phyloP scores from a whole-genome alignment of 1,284 basidiomycete species.

The Moesziomyces parantarcticus region DNA sequence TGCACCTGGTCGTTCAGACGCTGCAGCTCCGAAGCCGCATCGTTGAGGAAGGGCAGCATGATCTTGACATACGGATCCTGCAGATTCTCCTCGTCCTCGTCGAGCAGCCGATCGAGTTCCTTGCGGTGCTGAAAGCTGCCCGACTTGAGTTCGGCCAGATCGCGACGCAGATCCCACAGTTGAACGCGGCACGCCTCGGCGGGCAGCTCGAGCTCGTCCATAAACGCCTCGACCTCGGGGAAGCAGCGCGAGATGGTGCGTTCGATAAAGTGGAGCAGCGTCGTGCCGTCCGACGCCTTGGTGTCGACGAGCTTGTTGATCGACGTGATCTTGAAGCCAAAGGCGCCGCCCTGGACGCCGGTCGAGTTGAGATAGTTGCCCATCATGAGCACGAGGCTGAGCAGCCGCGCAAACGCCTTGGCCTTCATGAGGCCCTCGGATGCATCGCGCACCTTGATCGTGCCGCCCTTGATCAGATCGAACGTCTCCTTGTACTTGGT shows the following conservation, averaged over 20 bases:
- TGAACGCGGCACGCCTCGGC: constrained; percentile 85
- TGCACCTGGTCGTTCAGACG: constrained; percentile 64
- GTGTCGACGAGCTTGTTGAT: constrained; percentile 99
- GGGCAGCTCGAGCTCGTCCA: constrained; percentile 88
- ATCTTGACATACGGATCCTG: constrained; percentile 65
- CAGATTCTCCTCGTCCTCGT: constrained; percentile 62
- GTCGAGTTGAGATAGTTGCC: constrained; percentile 99
- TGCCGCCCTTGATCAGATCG: constrained; percentile 55
- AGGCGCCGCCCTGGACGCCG: constrained; percentile 94
- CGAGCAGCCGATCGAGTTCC: constrained; percentile 63
- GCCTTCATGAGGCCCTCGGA: constrained; percentile 64
- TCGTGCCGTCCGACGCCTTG: constrained; percentile 85
- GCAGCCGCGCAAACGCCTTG: constrained; percentile 56
- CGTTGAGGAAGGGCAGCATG: constrained; percentile 66
- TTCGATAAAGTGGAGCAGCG: constrained; percentile 93
- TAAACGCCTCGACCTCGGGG: constrained; percentile 84
- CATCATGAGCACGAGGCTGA: constrained; percentile 80
- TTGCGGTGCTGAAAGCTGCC: constrained; percentile 64
- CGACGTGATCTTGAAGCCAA: constrained; percentile 95
- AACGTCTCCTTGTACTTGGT: constrained; percentile 64
- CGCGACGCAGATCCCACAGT: constrained; percentile 62
- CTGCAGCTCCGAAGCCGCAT: constrained; percentile 53
- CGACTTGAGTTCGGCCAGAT: constrained; percentile 67
- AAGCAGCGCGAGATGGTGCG: constrained; percentile 88
- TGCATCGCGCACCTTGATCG: constrained; percentile 56